These are phyloP conservation scores for Multifurca ochricompacta DNA, from an alignment of 768 basidiomycete species.

Conservation along the genomic window DNA sequence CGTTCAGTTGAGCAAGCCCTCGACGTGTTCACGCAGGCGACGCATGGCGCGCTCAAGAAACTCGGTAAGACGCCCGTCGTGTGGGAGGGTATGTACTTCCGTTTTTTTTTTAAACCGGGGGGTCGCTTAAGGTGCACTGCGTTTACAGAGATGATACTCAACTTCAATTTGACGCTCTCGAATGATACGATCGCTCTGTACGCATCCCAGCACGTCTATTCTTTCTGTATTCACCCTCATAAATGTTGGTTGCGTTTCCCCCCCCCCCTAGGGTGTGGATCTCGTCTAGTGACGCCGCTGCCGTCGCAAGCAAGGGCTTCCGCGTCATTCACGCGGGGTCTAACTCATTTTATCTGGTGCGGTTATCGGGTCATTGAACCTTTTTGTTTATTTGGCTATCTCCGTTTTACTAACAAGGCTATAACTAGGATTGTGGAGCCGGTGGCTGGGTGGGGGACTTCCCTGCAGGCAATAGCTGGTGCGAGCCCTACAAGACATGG, in stretches of 20 bases:
- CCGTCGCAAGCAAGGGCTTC: slow-evolving; percentile 54
- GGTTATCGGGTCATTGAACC: slow-evolving; percentile 4
- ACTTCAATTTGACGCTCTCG: not conserved
- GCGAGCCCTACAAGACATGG: slow-evolving; percentile 78
- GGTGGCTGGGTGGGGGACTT: slow-evolving; percentile 61
- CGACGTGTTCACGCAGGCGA: slow-evolving; percentile 48
- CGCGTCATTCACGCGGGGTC: slow-evolving; percentile 60
- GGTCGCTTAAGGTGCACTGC: too few species aligned
- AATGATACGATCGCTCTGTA: slow-evolving; percentile 10
- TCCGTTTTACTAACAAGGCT: too few species aligned
- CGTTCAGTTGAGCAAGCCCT: slow-evolving; percentile 57
- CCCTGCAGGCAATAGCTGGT: slow-evolving; percentile 51
- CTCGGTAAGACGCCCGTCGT: slow-evolving; percentile 70
- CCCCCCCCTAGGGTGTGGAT: slow-evolving; percentile 83
- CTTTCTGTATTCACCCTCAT: not conserved
- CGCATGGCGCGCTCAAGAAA: slow-evolving; percentile 46
- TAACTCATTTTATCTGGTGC: slow-evolving; percentile 69
- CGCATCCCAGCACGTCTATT: not conserved
- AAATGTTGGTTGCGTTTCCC: not conserved
- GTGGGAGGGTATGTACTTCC: slow-evolving; percentile 52
- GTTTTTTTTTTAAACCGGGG: not conserved
- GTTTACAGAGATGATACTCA: not conserved
- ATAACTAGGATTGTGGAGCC: slow-evolving; percentile 63
- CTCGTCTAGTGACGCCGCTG: slow-evolving; percentile 49
- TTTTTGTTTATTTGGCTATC: too few species aligned